Base-by-base conservation (phyloP, 1,139 yeast genomes). In the Blastobotrys malaysiensis region DNA sequence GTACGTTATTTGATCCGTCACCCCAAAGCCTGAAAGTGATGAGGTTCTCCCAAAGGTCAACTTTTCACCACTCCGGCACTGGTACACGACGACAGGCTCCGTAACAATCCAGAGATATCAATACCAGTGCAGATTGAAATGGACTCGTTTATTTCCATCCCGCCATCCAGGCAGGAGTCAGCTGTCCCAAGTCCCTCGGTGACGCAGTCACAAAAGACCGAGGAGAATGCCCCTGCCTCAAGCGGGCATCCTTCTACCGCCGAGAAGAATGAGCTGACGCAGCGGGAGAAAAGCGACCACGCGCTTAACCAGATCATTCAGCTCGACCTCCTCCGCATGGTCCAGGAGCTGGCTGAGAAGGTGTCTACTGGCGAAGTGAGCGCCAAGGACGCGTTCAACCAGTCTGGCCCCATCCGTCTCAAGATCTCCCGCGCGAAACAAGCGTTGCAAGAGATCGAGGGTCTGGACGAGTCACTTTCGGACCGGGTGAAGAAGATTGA, bases 391-490 rank as follows among this genome's bases (percentile, higher is more conserved):
- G 60, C 36, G 21, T 48, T 39, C 24, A 48, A 21, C 14, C 45
- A 59, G 56, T 66, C 67, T 2, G 67, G 67, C 6, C 60, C 66
- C 1, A 62, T 64, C 21, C 57, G 67, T 36, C 61, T 60, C n/a
- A 58, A 57, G 49, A 50, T 64, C 21, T 53, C 60, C 24, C 52
- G 55, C 24, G 65, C 64, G 14, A 56, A 57, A 44, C 54, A 57
- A 26, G 47, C 54, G 5, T 44, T 63, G 21, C 52, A 54, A 18
- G 57, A 59, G 11, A 46, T 63, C 5, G 61, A 57, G 13, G 61
- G 61, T 11, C 48, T 61, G 31, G 62, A 64, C 46, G 58, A 61
- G 45, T 54, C 56, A 31, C 49, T 63, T 13, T 60, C 52, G 11
- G 53, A 60, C 45, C 57, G 63, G 16, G n/a, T 31, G 14, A n/a